Base-by-base conservation (phyloP, 2,329 filamentous ascomycete species). In the Fusarium lyarnte region DNA sequence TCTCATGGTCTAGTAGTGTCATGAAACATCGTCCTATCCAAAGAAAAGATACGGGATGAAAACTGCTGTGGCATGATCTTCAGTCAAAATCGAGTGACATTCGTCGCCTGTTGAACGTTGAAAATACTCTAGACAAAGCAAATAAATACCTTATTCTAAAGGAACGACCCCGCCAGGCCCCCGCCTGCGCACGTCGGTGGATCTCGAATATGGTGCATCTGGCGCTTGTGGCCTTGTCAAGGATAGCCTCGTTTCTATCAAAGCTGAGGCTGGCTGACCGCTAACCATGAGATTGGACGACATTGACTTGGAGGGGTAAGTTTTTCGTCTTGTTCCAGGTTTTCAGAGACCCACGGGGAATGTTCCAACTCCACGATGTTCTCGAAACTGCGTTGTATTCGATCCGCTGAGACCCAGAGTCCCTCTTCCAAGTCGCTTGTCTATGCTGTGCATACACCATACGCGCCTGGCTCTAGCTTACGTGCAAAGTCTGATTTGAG, bases 211-310 rank as follows among this genome's bases (percentile, higher is more conserved):
- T 66, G 52, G 33, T 74, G 43, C 54, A 73, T 72, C 57, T 60
- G 59, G 52, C 64, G 64, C 64, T 69, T 61, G 41, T 49, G 62
- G 45, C 74, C 53, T 39, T 63, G 69, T 66, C 71, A 75, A 68
- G 76, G 76, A 78, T 78, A 76, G 72, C 76, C 76, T 78, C 74
- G 74, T 74, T 70, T 69, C 64, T 46, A 31, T 46, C 47, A 47
- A 66, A 74, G 63, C 68, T 68, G 75, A 78, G 76, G 76, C 76
- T 78, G 76, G 73, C 75, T 78, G 76, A 78, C 76, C 76, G 76
- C 76, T 71, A 57, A 63, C 58, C 46, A 62, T 51, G 43, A 69
- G 63, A 74, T 67, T 69, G 69, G 74, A 77, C 74, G 66, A 64
- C 66, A 57, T 66, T 61, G 66, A 27, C 52, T 68, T 64, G 49